A percentile compares a stretch with the other conserved stretches of the same genome.
phyloP scores from a whole-genome alignment of 2,329 filamentous ascomycete species.

The Claviceps arundinis region DNA sequence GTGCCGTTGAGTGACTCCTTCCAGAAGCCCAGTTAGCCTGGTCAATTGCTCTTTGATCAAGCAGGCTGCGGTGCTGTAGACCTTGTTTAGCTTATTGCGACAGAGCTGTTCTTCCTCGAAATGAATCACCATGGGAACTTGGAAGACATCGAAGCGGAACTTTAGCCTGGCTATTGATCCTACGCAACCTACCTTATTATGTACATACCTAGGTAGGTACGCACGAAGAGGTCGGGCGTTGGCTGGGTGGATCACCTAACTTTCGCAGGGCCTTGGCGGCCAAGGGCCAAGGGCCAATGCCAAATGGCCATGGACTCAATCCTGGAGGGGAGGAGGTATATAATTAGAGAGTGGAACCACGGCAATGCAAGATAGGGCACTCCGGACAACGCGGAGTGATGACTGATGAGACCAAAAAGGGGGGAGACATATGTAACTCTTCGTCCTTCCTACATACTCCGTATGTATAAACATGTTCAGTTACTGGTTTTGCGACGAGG shows the following conservation, averaged over 20 bases:
- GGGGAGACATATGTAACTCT: neutral
- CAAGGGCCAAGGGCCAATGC: no score
- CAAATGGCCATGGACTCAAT: neutral
- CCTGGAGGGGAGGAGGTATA: neutral
- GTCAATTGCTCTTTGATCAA: no score
- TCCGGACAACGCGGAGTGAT: constrained; percentile 8
- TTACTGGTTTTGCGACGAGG: neutral
- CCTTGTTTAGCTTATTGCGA: no score
- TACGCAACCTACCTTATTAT: no score
- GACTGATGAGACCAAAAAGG: constrained; percentile 1
- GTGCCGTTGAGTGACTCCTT: no score
- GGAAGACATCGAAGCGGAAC: constrained; percentile 12
- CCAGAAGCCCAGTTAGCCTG: no score
- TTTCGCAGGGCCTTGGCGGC: neutral
- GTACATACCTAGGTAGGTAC: no score
- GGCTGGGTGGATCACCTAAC: neutral
- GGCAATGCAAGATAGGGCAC: neutral
- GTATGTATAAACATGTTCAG: neutral
- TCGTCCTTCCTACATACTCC: neutral
- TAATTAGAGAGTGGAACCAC: neutral
- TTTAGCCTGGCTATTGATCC: constrained; percentile 16
- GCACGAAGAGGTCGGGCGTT: neutral
- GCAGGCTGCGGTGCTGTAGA: no score
- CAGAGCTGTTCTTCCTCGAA: no score
- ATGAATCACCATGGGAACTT: no score